Conservation (phyloP, 2,329 filamentous ascomycete species). For the Microsporum ferrugineum region DNA sequence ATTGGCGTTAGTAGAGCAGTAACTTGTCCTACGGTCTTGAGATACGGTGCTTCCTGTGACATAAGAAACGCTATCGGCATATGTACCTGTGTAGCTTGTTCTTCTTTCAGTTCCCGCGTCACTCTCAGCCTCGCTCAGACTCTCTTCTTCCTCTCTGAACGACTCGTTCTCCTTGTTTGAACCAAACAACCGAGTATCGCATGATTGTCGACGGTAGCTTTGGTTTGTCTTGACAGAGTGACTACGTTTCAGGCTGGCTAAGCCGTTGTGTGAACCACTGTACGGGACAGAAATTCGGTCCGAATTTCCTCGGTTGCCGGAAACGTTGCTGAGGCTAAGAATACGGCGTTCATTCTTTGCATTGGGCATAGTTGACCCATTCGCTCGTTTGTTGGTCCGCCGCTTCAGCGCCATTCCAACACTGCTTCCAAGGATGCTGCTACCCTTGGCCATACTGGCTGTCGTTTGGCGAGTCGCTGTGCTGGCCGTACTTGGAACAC, state of each 20-base stretch:
- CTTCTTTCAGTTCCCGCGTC: conserved; percentile 40
- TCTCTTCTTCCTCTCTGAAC: conserved; percentile 53
- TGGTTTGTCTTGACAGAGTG: conserved; percentile 58
- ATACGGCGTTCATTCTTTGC: conserved; percentile 55
- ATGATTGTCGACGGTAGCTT: conserved; percentile 55
- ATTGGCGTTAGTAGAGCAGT: conserved; percentile 27
- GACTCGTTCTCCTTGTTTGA: conserved; percentile 52
- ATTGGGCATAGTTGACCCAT: conserved; percentile 31
- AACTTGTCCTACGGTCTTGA: conserved; percentile 30
- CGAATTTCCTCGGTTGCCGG: conserved; percentile 47
- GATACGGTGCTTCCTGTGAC: conserved; percentile 31
- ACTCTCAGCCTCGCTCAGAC: conserved; percentile 34
- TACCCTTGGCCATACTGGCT: conserved; percentile 27
- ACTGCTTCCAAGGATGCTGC: conserved; percentile 30
- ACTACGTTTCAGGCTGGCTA: conserved; percentile 58
- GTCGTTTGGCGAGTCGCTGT: conserved; percentile 29
- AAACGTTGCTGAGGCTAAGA: conserved; percentile 82
- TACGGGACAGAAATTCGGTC: conserved; percentile 24
- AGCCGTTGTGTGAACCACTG: conserved; percentile 24
- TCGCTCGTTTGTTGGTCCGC: conserved; percentile 38
- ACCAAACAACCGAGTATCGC: conserved; percentile 44
- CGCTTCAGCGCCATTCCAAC: conserved; percentile 41
- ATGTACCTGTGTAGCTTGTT: conserved; percentile 33
- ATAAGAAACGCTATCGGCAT: conserved; percentile 33
- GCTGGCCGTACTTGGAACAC: conserved; percentile 37